Evolutionary conservation across 768 basidiomycete genomes (phyloP), one percentile per base, ranked within the genome.

Genomic region (Lentinula edodes): DNA sequence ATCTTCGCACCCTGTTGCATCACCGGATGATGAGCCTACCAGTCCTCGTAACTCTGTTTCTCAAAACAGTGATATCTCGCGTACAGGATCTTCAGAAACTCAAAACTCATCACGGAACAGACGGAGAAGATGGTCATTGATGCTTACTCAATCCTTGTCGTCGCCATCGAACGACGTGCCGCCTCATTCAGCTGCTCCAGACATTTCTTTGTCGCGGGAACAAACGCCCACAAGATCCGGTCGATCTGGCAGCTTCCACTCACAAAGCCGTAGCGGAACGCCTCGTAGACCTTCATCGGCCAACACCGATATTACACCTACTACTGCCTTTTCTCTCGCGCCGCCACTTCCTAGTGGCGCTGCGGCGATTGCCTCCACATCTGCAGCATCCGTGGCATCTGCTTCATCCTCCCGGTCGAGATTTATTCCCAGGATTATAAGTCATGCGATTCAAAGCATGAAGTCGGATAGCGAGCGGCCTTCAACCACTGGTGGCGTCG

Each of bases 121-220:
- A 15, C 80, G 86, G 35, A 79, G 89, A 16, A 80, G 88, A 55
- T 92, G 90, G 90, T 91, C 90, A 18, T 78, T 86, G n/a, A 69
- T 89, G 4, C 80, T 83, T 60, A 80, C 76, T 12, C 74, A 80
- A 18, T 75, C 83, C 60, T 64, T 69, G 39, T 60, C 59, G 65
- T 9, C 45, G 13, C 35, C 32, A n/a, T 34, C 48, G 51, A 43
- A 20, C 23, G 12, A 62, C 64, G 12, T 62, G 68, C 53, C 36
- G 18, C 53, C 18, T 16, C 67, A 34, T 62, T 64, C 51, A 71
- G 65, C 73, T 18, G 70, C 75, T 13, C 64, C 72, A 46, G 64
- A n/a, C 20, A 23, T 48, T 18, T 48, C 68, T 39, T 39, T 23
- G 34, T 48, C 48, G 16, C 23, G 46, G 2, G 16, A 68, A 48